Conservation (phyloP, 1,139 yeast genomes). For the Saccharomycopsis phalli region DNA sequence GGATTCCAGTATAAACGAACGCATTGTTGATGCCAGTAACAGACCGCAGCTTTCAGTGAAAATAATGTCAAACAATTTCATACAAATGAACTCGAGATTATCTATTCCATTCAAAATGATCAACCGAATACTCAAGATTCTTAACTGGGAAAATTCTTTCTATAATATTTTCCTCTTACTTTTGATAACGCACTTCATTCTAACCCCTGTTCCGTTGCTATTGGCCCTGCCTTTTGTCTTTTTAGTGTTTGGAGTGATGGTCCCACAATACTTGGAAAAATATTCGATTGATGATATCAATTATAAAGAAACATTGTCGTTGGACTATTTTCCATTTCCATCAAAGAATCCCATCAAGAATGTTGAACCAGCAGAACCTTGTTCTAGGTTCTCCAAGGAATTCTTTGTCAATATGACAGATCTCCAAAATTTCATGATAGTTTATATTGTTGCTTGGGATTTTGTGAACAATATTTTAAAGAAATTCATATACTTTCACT, state of each 20-base stretch:
- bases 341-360: slow-evolving; percentile 62
- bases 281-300: slow-evolving; percentile 32
- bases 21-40: slow-evolving; percentile 49
- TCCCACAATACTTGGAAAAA: slow-evolving; percentile 54
- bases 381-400: slow-evolving; percentile 58
- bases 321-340: slow-evolving; percentile 52
- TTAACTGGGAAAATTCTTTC: slow-evolving; percentile 58
- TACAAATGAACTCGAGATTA: slow-evolving; percentile 55
- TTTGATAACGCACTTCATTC: slow-evolving; percentile 46
- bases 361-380: slow-evolving; percentile 34
- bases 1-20: slow-evolving; percentile 31
- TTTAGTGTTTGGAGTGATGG: slow-evolving; percentile 47
- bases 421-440: slow-evolving; percentile 73
- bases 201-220: slow-evolving; percentile 52
- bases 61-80: slow-evolving; percentile 60
- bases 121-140: slow-evolving; percentile 45
- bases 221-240: slow-evolving; percentile 45
- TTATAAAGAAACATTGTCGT: slow-evolving; percentile 21
- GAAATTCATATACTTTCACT: slow-evolving; percentile 56
- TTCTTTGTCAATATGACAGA: slow-evolving; percentile 74
- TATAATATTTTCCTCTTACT: slow-evolving; percentile 53
- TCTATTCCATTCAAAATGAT: slow-evolving; percentile 49
- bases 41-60: slow-evolving; percentile 67
- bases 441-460: slow-evolving; percentile 61
- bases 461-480: slow-evolving; percentile 38